Evolutionary conservation across 2,329 filamentous ascomycete genomes (phyloP).

Genomic region (Myriangium duriaei): DNA sequence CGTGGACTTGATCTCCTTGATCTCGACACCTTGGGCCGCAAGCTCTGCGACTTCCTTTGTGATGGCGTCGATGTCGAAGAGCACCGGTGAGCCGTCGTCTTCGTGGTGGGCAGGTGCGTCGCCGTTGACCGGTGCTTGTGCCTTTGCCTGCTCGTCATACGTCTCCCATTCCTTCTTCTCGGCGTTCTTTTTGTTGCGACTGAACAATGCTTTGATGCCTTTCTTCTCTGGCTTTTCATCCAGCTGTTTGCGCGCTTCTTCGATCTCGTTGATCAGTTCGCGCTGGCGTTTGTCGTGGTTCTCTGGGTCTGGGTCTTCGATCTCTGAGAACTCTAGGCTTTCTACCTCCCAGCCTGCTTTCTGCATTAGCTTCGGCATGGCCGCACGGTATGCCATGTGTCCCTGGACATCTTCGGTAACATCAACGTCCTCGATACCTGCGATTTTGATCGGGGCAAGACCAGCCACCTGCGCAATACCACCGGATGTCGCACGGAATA

Average conservation of each 20-base stretch:
- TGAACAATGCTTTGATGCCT: constrained; percentile 62
- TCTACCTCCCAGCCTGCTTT: constrained; percentile 86
- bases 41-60: constrained; percentile 56
- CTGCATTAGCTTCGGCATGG: constrained; percentile 78
- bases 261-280: constrained; percentile 91
- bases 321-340: constrained; percentile 88
- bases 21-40: constrained; percentile 59
- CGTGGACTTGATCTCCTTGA: constrained; percentile 80
- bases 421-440: constrained; percentile 74
- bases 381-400: constrained; percentile 89
- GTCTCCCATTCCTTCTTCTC: constrained; percentile 89
- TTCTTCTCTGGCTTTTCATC: constrained; percentile 63
- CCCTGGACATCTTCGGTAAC: constrained; percentile 74
- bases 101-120: constrained; percentile 35
- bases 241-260: constrained; percentile 78
- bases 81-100: constrained; percentile 42
- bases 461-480: constrained; percentile 84
- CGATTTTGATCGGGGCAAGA: constrained; percentile 65
- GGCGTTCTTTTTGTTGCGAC: constrained; percentile 61
- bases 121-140: constrained; percentile 21
- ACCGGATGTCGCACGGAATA: constrained; percentile 87
- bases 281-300: constrained; percentile 78
- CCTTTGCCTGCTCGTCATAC: constrained; percentile 59
- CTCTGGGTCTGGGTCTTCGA: constrained; percentile 93
- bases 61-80: constrained; percentile 95